Evolutionary conservation across 768 basidiomycete genomes (phyloP).

Genomic region (Serendipita sp.): DNA sequence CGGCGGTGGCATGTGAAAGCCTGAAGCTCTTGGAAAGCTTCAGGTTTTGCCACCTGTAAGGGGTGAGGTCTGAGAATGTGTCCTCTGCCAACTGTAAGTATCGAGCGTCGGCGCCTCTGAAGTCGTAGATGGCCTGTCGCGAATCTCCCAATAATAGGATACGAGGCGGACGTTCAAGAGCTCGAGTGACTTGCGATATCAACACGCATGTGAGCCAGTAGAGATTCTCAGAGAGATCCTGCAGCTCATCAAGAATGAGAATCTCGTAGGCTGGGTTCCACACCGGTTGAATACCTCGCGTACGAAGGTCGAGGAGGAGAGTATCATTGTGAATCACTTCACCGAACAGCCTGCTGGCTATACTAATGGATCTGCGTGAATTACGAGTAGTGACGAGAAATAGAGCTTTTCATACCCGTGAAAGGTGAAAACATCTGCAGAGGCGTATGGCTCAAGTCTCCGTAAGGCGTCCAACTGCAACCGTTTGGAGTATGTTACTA

Average conservation of each 20-base stretch:
- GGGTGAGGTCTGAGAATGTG: conserved; percentile 1
- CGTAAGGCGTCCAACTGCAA: background rate
- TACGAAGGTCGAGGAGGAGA: background rate
- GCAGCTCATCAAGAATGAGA: conserved; percentile 8
- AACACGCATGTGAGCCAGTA: conserved; percentile 8
- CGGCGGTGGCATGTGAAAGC: background rate
- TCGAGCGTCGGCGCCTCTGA: conserved; percentile 4
- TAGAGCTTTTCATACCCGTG: conserved; percentile 6
- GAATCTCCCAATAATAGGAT: conserved; percentile 4
- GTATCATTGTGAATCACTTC: background rate
- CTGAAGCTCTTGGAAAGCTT: conserved; percentile 6
- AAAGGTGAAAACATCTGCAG: conserved; percentile 6
- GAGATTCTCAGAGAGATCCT: conserved; percentile 1
- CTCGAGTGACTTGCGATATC: background rate
- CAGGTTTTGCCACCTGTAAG: conserved; percentile 3
- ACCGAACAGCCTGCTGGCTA: conserved; percentile 6
- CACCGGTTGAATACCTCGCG: background rate
- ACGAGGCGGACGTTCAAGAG: background rate
- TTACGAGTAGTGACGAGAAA: background rate
- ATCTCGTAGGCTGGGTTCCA: background rate
- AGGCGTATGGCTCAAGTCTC: background rate
- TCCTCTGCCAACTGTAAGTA: background rate
- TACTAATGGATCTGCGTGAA: background rate
- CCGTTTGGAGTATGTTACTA: conserved; percentile 9
- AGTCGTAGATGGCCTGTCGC: conserved; percentile 8